Base-by-base conservation (phyloP, 78 protist genomes). In the Diacronema lutheri region DNA sequence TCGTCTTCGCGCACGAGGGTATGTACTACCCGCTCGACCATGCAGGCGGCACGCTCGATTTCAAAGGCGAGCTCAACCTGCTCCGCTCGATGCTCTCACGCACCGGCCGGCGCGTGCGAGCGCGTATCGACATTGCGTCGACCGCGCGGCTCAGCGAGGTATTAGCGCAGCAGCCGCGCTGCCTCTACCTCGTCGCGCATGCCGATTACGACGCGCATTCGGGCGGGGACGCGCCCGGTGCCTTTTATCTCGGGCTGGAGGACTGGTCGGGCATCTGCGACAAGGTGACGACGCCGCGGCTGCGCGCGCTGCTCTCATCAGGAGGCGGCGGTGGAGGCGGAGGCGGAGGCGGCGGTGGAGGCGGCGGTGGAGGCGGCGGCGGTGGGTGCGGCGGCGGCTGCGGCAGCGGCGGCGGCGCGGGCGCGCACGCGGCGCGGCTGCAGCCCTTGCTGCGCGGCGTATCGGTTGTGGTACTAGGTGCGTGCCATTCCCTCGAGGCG, bases 171-270 rank as follows among this genome's bases (percentile, higher is more conserved):
- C 26, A 41, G 58, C 58, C 55, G 33, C 20, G 16, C 31, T 19
- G 6, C 19, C 46, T 68, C 29, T 44, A 68, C n/a, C 76, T 68
- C 16, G 76, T 68, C 14, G 35, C 50, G 50, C 76, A 68, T n/a
- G 76, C 37, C 13, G 76, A 68, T 55, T 26, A 13, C 55, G 46
- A 33, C n/a, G n/a, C 19, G 74, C 64, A 58, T 5, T 4, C 13
- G 35, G 26, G 29, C 35, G 16, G 12, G 29, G 23, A 13, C n/a
- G 66, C 16, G 20, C 11, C 19, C n/a, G 26, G n/a, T 55, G 0
- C 55, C n/a, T 68, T 68, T n/a, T 68, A 33, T n/a, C n/a, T 68
- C 35, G 76, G 76, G 12, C 35, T 68, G n/a, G 76, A 68, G n/a
- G 76, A 68, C 50, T 6, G 14, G n/a, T 44, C 37, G n/a, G 76